phyloP scores from a whole-genome alignment of 441 rosid species.

The Pelargonium australe region DNA sequence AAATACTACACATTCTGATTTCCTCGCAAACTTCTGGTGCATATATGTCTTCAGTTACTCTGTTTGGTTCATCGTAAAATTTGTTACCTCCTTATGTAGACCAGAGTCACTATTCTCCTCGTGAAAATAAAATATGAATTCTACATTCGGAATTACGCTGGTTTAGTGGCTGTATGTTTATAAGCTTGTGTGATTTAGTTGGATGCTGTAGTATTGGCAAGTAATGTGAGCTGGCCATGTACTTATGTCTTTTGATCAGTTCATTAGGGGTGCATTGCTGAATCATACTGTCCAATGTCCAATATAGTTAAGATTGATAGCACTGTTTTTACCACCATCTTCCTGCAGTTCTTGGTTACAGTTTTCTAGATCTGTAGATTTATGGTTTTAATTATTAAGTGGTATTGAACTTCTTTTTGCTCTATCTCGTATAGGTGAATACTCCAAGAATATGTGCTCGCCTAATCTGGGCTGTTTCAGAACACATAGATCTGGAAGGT shows the following conservation, averaged over 20 bases:
- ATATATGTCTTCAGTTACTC: not conserved
- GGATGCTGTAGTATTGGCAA: no score
- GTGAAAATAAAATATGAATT: not conserved
- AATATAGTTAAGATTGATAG: not conserved
- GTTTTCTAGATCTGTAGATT: not conserved
- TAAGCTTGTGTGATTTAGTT: not conserved
- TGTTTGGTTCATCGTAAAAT: no score
- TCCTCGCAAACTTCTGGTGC: not conserved
- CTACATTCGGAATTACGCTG: not conserved
- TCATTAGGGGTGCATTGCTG: no score
- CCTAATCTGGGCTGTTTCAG: constrained; percentile 84
- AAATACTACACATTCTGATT: constrained; percentile 12
- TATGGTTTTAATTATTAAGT: not conserved
- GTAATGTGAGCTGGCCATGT: no score
- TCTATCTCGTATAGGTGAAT: constrained; percentile 54
- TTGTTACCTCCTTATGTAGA: not conserved
- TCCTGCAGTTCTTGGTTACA: not conserved
- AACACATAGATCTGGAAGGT: constrained; percentile 93
- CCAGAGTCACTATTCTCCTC: not conserved
- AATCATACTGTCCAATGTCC: not conserved
- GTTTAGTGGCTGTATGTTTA: not conserved
- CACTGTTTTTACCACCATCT: not conserved
- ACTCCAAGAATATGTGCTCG: constrained; percentile 71
- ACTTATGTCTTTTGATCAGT: no score
- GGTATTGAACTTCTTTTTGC: not conserved